Conservation (phyloP, 352 stramenopile genomes). For the Phytopythium cucurbitacearum region DNA sequence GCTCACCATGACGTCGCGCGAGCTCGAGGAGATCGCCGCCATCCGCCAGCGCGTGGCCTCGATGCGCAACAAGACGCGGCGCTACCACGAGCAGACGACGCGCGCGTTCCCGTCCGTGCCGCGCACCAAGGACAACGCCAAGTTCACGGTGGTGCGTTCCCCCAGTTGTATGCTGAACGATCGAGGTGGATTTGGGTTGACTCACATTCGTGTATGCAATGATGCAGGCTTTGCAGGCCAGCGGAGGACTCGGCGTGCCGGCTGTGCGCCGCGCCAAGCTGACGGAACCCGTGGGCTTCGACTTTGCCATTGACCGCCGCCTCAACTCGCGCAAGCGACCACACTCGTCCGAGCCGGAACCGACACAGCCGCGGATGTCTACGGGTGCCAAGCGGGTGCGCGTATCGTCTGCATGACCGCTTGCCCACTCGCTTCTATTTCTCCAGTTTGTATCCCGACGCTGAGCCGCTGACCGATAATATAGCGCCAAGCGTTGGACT, state of each 20-base stretch:
- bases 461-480: no score
- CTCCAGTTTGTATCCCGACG: no score
- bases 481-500: no score
- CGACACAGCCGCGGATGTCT: no score
- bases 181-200: neutral
- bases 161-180: neutral
- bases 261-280: conserved; percentile 62
- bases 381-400: no score
- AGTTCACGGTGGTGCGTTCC: conserved; percentile 19
- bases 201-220: neutral
- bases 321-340: conserved; percentile 17
- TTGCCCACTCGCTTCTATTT: no score
- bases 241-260: conserved; percentile 60
- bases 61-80: conserved; percentile 53
- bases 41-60: conserved; percentile 52
- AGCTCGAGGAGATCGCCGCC: conserved; percentile 67
- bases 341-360: no score
- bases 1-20: conserved; percentile 67
- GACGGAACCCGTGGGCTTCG: conserved; percentile 60
- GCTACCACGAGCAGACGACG: conserved; percentile 65
- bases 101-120: conserved; percentile 16
- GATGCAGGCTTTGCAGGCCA: conserved; percentile 40
- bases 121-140: conserved; percentile 29
- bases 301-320: conserved; percentile 49
- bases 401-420: no score